phyloP scores from a whole-genome alignment of 176 grass and related monocot species.

The Oryza glumipatula region DNA sequence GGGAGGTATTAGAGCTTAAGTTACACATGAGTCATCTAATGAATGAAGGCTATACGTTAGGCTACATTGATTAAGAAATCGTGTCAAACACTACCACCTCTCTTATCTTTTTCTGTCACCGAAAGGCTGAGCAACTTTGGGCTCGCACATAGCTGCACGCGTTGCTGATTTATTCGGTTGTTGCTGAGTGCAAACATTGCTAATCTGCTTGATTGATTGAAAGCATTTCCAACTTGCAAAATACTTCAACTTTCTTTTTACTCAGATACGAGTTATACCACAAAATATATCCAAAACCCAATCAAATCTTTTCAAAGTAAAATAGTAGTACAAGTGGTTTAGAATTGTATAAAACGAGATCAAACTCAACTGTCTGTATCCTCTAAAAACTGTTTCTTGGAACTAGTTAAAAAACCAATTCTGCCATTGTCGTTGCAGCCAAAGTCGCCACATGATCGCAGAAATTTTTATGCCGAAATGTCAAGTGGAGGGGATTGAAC shows the following conservation, averaged over 20 bases:
- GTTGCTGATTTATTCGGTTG: constrained; percentile 2
- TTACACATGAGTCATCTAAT: constrained; percentile 10
- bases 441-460: constrained; percentile 18
- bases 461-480: not conserved
- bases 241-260: not conserved
- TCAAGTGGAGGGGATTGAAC: not conserved
- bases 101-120: constrained; percentile 9
- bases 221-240: not conserved
- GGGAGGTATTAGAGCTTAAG: constrained; percentile 14
- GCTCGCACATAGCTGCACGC: not conserved
- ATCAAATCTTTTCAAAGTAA: not conserved
- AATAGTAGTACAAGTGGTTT: not conserved
- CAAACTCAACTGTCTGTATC: constrained; percentile 3
- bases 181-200: not conserved
- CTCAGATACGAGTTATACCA: not conserved
- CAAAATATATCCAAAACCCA: not conserved
- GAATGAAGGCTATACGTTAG: constrained; percentile 35
- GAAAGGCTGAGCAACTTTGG: not conserved
- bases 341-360: not conserved
- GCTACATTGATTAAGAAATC: constrained; percentile 31
- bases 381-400: not conserved
- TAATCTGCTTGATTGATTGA: not conserved
- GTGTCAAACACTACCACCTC: constrained; percentile 38
- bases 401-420: not conserved
- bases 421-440: not conserved